Evolutionary conservation across 2,329 filamentous ascomycete species (phyloP).

Genomic region (Diaporthe sp.): DNA sequence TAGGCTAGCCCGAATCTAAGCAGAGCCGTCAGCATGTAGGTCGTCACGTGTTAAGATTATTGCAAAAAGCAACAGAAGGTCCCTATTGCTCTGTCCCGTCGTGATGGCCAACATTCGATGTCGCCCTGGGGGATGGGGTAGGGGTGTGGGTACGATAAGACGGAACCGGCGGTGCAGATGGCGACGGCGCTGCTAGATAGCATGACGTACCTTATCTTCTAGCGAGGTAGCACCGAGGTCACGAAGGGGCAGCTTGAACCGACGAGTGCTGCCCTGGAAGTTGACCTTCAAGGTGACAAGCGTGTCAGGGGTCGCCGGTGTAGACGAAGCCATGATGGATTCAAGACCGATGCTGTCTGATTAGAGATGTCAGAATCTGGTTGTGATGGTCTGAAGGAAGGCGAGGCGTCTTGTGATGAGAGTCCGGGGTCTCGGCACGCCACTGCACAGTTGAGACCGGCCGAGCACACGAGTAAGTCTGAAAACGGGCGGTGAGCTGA

Average conservation of each 20-base stretch:
- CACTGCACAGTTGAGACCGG: neutral
- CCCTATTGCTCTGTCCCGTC: neutral
- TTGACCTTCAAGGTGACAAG: conserved; percentile 87
- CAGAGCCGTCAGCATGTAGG: conserved; percentile 5
- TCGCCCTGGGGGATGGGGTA: neutral
- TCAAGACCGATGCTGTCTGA: conserved; percentile 8
- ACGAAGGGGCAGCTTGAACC: conserved; percentile 89
- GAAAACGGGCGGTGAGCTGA: neutral
- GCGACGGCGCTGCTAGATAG: conserved; percentile 19
- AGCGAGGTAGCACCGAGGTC: conserved; percentile 82
- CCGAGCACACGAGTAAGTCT: conserved; percentile 23
- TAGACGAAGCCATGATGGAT: conserved; percentile 49
- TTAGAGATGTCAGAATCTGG: neutral
- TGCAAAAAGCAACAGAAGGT: neutral
- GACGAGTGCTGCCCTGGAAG: conserved; percentile 78
- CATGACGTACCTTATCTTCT: conserved; percentile 81
- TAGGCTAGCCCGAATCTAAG: conserved; percentile 76
- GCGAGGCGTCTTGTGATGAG: neutral
- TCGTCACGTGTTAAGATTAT: neutral
- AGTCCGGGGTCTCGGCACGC: neutral
- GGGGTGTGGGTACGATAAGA: conserved; percentile 21
- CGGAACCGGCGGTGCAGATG: conserved; percentile 24
- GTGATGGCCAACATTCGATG: neutral
- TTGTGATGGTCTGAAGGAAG: neutral
- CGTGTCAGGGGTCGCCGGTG: conserved; percentile 66